These are phyloP conservation scores for Blastomyces silverae DNA, from an alignment of 2,329 filamentous ascomycete species.

Conservation along the genomic window DNA sequence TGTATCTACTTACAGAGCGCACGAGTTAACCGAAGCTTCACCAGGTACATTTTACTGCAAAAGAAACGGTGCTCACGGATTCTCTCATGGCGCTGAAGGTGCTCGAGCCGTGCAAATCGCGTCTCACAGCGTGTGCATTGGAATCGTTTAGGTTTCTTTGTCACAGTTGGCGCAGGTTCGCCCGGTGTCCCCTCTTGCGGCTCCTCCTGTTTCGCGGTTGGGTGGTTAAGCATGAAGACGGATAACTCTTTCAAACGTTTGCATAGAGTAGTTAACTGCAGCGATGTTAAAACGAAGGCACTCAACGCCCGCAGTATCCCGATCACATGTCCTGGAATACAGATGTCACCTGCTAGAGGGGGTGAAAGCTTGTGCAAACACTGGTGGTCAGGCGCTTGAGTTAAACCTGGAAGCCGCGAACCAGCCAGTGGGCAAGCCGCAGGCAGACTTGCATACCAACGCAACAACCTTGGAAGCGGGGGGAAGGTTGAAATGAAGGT, in stretches of 20 bases:
- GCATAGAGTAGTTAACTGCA: neutral
- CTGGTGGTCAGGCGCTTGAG: neutral
- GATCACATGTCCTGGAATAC: neutral
- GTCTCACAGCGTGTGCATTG: constrained; percentile 12
- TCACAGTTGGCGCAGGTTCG: neutral
- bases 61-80: constrained; percentile 23
- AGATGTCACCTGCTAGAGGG: neutral
- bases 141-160: constrained; percentile 12
- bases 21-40: neutral
- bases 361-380: neutral
- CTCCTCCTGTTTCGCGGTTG: neutral
- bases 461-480: neutral
- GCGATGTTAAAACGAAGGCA: neutral
- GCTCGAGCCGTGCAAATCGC: constrained; percentile 34
- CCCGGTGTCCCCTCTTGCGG: neutral
- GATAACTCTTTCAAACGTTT: neutral
- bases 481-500: neutral
- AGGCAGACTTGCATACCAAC: too few species aligned
- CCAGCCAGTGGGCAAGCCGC: neutral
- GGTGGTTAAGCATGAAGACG: constrained; percentile 7
- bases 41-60: neutral
- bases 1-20: constrained; percentile 26
- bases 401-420: neutral
- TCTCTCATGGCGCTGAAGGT: constrained; percentile 38
- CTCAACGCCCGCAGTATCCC: neutral